phyloP scores from a whole-genome alignment of 768 basidiomycete species.

The Russula emetica region DNA sequence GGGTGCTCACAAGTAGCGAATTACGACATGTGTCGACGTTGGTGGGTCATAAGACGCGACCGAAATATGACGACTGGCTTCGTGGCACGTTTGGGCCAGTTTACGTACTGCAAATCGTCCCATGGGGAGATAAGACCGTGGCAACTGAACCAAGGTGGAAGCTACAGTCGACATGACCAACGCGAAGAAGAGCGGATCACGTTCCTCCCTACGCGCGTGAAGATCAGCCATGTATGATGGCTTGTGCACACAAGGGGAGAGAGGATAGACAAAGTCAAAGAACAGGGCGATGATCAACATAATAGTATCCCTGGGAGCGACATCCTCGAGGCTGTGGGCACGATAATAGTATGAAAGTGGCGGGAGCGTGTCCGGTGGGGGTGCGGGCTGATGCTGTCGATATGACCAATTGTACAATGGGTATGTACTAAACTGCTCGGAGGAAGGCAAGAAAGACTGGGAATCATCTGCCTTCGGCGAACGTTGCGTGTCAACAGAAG shows the following conservation, averaged over 20 bases:
- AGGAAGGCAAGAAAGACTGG: conserved; percentile 37
- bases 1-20: conserved; percentile 76
- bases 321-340: conserved; percentile 73
- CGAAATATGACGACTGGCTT: conserved; percentile 77
- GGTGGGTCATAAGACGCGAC: conserved; percentile 80
- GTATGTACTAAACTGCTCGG: conserved; percentile 59
- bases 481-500: conserved; percentile 37
- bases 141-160: conserved; percentile 83
- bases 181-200: conserved; percentile 86
- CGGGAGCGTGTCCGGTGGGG: conserved; percentile 42
- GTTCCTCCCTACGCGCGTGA: conserved; percentile 71
- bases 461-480: conserved; percentile 44
- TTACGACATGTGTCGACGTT: conserved; percentile 77
- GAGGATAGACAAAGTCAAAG: conserved; percentile 90
- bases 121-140: conserved; percentile 84
- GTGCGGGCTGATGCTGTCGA: conserved; percentile 56
- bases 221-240: conserved; percentile 92
- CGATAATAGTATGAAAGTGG: conserved; percentile 72
- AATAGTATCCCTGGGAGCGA: conserved; percentile 77
- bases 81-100: conserved; percentile 76
- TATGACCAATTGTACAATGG: conserved; percentile 69
- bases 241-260: conserved; percentile 88
- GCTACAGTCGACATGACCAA: conserved; percentile 87
- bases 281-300: conserved; percentile 81
- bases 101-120: conserved; percentile 79